Evolutionary conservation across 2,329 filamentous ascomycete genomes (phyloP), one percentile per base, ranked within the genome.

Genomic region (Stemphylium vesicarium): DNA sequence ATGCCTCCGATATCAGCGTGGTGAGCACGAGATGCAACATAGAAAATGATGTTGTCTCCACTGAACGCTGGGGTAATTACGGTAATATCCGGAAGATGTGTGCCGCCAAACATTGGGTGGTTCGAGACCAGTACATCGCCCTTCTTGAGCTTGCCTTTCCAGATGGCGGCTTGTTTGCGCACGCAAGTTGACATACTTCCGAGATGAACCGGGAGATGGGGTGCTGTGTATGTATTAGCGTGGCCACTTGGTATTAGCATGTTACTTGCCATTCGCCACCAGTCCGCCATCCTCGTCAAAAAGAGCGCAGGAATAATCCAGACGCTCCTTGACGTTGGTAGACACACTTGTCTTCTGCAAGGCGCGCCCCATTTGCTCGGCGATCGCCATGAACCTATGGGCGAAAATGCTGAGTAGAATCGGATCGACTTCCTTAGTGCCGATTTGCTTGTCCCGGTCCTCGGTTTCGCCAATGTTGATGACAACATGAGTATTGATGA

Each of bases 151-250:
- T 88, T 91, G 5, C 88, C 89, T 64, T 87, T 83, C 90, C 90
- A 95, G 52, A 93, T 91, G 64, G 89, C 84, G 4, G 90, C 88
- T 76, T 94, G 90, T 42, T 89, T 89, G 55, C 85, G 82, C 2
- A 94, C 89, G 44, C 90, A 92, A 9, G 90, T 93, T n/a, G 88
- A 90, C 90, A 94, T 92, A 42, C 88, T 91, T 24, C 90, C 90
- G 10, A 95, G 79, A 70, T 94, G 91, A 0, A 93, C 90, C 0
- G 91, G 91, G 11, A 95, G 78, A 78, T 95, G 90, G 0, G 91
- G 91, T 15, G 91, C 83, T 79, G 41, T 15, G 46, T 4, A 2
- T n/a, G 5, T 3, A 39, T 71, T 49, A 65, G 58, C 41, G 15
- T 9, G 12, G 13, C 26, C 15, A 3, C 3, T 22, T n/a, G 6